Evolutionary conservation across 345 rosid genomes (phyloP).

Genomic region (Arabis alpina): DNA sequence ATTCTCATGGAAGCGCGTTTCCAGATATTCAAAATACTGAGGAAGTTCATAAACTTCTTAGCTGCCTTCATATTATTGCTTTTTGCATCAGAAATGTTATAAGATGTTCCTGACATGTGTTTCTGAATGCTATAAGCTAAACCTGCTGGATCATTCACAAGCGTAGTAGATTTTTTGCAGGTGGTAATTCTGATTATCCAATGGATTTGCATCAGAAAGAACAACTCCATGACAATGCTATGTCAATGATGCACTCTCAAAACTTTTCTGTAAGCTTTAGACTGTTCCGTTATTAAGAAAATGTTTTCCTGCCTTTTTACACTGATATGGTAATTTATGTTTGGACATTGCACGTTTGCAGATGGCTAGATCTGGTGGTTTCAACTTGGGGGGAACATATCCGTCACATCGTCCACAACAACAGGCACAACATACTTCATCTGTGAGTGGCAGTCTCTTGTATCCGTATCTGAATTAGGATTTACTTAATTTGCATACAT

Average conservation of each 20-base stretch:
- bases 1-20: not conserved
- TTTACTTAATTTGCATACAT: conserved; percentile 11
- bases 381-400: conserved; percentile 80
- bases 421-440: conserved; percentile 83
- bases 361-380: conserved; percentile 94
- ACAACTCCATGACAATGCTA: conserved; percentile 87
- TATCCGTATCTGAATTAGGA: conserved; percentile 43
- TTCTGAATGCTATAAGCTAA: conserved; percentile 15
- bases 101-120: not conserved
- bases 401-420: conserved; percentile 90
- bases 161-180: conserved; percentile 61
- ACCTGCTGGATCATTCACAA: conserved; percentile 44
- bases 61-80: conserved; percentile 16
- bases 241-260: conserved; percentile 98
- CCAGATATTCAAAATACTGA: not conserved
- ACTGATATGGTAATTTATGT: conserved; percentile 6
- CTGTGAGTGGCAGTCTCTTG: conserved; percentile 73
- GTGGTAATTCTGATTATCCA: conserved; percentile 89
- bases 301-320: conserved; percentile 3
- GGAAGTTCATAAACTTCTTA: not conserved
- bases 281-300: conserved; percentile 14
- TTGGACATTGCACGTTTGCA: conserved; percentile 43
- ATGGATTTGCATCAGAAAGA: conserved; percentile 98
- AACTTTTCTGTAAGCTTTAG: conserved; percentile 79
- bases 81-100: conserved; percentile 36